Percentiles rank a stretch among this genome's conserved stretches.
Conservation (phyloP, 495 filamentous ascomycete species). For the Hyaloscypha bicolor region DNA sequence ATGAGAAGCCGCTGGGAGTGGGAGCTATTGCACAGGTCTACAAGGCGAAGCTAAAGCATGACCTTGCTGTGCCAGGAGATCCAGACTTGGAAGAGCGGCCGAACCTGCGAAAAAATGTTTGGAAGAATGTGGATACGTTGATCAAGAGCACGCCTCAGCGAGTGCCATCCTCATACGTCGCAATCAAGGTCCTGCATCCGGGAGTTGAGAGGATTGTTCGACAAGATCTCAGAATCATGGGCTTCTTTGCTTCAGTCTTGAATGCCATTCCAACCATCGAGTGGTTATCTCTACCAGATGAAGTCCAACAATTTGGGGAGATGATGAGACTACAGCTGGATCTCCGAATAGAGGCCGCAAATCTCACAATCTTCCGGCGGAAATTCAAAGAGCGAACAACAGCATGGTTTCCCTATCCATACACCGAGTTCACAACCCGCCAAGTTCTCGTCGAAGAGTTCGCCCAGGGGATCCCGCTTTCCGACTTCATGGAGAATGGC, state of each 20-base stretch:
- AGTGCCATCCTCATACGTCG: slow-evolving; percentile 90
- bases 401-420: slow-evolving; percentile 95
- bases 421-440: slow-evolving; percentile 85
- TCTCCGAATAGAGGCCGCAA: slow-evolving; percentile 91
- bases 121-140: slow-evolving; percentile 80
- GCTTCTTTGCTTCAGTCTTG: slow-evolving; percentile 82
- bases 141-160: slow-evolving; percentile 83
- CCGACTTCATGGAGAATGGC: slow-evolving; percentile 86
- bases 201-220: slow-evolving; percentile 85
- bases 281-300: slow-evolving; percentile 95
- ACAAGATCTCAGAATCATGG: slow-evolving; percentile 91
- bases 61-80: slow-evolving; percentile 66
- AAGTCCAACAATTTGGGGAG: slow-evolving; percentile 90
- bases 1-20: slow-evolving; percentile 87
- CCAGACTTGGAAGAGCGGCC: slow-evolving; percentile 51
- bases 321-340: slow-evolving; percentile 99
- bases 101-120: slow-evolving; percentile 66
- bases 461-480: slow-evolving; percentile 88
- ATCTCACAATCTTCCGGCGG: slow-evolving; percentile 83
- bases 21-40: slow-evolving; percentile 99
- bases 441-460: slow-evolving; percentile 96
- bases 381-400: slow-evolving; percentile 90
- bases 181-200: slow-evolving; percentile 95
- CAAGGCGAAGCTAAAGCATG: slow-evolving; percentile 86
- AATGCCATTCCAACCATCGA: slow-evolving; percentile 93